Evolutionary conservation across 148 eudicot genomes (phyloP).

Genomic region (Polygonum aviculare): DNA sequence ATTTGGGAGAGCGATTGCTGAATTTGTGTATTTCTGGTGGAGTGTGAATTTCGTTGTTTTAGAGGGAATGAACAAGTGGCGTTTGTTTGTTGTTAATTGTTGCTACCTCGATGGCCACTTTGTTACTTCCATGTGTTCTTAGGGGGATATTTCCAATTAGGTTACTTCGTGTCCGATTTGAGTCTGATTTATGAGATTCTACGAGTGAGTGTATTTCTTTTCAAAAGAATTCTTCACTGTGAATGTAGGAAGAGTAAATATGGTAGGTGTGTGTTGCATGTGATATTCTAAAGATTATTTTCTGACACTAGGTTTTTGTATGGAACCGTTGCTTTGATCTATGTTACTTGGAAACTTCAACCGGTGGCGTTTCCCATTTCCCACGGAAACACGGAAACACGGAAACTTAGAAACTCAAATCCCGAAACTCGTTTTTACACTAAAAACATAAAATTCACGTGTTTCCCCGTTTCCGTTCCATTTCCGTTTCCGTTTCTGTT

Average conservation of each 20-base stretch:
- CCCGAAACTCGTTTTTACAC: too few relatives aligned
- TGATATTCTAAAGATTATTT: not conserved
- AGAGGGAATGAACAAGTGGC: not conserved
- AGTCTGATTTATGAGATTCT: not conserved
- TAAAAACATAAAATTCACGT: too few relatives aligned
- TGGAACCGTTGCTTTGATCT: not conserved
- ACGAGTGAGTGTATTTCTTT: not conserved
- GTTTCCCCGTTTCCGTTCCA: too few relatives aligned
- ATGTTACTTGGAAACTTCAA: too few relatives aligned
- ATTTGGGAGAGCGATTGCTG: too few relatives aligned
- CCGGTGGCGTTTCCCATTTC: too few relatives aligned
- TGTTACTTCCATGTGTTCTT: conserved; percentile 2
- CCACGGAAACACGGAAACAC: too few relatives aligned
- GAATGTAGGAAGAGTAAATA: not conserved
- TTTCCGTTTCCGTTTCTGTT: too few relatives aligned
- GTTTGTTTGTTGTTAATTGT: not conserved
- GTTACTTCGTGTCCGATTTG: not conserved
- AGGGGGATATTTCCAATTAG: not conserved
- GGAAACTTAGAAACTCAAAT: too few relatives aligned
- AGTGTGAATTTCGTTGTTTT: not conserved
- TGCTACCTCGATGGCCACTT: not conserved
- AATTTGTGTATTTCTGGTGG: not conserved
- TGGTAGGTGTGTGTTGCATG: not conserved
- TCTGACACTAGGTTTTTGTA: not conserved
- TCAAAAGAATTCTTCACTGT: not conserved